Conservation (phyloP, 805 yeast genomes). For the Yarrowia bubula region DNA sequence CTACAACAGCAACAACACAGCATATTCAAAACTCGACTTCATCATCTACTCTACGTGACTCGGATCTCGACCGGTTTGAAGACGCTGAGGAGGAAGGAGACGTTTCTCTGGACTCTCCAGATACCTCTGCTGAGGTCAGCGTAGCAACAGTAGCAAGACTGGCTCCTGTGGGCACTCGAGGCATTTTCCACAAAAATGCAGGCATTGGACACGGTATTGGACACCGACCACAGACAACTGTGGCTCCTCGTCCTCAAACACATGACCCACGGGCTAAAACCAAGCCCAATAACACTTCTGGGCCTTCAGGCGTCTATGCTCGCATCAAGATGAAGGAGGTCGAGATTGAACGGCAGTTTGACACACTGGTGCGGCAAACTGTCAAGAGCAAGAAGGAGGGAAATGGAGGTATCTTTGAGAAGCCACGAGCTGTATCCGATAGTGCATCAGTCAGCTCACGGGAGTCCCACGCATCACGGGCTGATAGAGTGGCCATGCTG, state of each 20-base stretch:
- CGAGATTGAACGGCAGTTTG: conserved; percentile 22
- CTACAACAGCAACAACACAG: background rate
- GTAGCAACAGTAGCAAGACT: conserved; percentile 15
- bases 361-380: background rate
- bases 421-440: conserved; percentile 12
- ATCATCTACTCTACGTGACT: background rate
- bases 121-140: conserved; percentile 1
- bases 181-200: conserved; percentile 16
- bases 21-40: background rate
- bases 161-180: conserved; percentile 10
- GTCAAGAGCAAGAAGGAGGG: conserved; percentile 25
- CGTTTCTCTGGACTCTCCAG: conserved; percentile 12
- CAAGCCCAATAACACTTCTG: background rate
- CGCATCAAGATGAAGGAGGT: conserved; percentile 23
- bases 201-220: conserved; percentile 9
- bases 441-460: conserved; percentile 2
- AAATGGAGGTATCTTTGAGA: background rate
- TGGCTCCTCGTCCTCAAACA: background rate
- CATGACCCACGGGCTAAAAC: conserved; percentile 10
- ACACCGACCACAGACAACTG: background rate
- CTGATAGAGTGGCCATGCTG: background rate
- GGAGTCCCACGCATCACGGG: conserved; percentile 11
- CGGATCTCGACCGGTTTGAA: conserved; percentile 19
- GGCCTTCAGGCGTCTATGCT: conserved; percentile 7
- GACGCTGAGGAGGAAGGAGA: conserved; percentile 14